Evolutionary conservation across 352 stramenopile genomes (phyloP), one percentile per base, ranked within the genome.

Genomic region (Pythium dissimile): DNA sequence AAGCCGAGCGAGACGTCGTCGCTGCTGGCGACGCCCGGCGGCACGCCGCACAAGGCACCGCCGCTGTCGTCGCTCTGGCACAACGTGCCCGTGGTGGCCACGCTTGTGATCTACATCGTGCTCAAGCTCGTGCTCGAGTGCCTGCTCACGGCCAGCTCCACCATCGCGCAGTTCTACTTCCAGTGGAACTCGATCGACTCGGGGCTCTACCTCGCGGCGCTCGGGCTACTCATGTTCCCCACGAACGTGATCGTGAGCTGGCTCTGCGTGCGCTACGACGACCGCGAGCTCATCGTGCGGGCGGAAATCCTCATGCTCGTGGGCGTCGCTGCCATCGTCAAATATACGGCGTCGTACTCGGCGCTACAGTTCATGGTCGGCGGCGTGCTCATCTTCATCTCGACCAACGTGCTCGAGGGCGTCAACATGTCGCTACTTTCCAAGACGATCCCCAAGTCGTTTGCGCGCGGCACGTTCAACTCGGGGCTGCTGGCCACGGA

Each of bases 381-480:
- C 42, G 84, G 85, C 16, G 66, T 98, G 47, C 77, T 96, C 58
- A 95, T 97, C 59, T 98, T 97, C 72, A 78, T 97, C 26, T 86
- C 86, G 26, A 96, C 86, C 21, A 98, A 97, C 71, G 86, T 96
- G 15, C 84, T 97, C 58, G 92, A 98, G 69, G 89, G 89, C 21
- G 88, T 98, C 27, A 96, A 97, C 57, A 97, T 97, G 72, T 94
- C 87, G 37, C 65, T 96, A 3, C 64, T 98, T 39, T 95, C 77
- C 60, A 98, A 98, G 73, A 93, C 96, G 18, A 97, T 98, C 47
- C 89, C 90, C 0, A 95, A 92, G 16, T 76, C 86, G 32, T 93
- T 98, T 39, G 92, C 94, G 2, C 86, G 87, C 16, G 94, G 92
- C 28, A 98, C 92, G 15, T 96, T 98, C 61, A 98, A 98, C 72